Evolutionary conservation across 129 eudicot species (phyloP).

Genomic region (Chrysanthemum seticuspe): DNA sequence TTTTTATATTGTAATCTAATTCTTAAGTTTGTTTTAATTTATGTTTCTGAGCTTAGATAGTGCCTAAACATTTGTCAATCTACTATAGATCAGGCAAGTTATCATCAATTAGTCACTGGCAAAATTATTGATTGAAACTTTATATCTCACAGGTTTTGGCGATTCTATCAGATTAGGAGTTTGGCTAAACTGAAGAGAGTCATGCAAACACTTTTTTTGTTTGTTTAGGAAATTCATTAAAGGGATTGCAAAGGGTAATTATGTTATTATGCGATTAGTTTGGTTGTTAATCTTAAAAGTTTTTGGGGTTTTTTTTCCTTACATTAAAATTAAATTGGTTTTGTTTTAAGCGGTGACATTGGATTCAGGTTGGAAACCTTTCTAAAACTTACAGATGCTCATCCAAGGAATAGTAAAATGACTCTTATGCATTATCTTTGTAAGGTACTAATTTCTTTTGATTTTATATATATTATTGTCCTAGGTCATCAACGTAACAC

Average conservation of each 20-base stretch:
- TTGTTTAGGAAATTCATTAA: constrained; percentile 88
- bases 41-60: no score
- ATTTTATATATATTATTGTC: constrained; percentile 1
- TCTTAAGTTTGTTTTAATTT: no score
- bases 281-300: no score
- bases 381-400: constrained; percentile 85
- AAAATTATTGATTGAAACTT: no score
- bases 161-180: constrained; percentile 65
- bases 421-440: constrained; percentile 98
- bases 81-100: no score
- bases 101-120: no score
- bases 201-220: constrained; percentile 98
- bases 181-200: constrained; percentile 69
- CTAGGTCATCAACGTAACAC: constrained; percentile 1
- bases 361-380: constrained; percentile 94
- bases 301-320: constrained; percentile 1
- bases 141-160: neutral
- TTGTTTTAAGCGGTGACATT: constrained; percentile 74
- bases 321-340: neutral
- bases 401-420: constrained; percentile 85
- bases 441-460: constrained; percentile 51
- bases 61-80: no score
- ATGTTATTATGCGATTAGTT: no score
- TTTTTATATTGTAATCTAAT: no score
- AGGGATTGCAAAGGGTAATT: constrained; percentile 83